Percentiles rank a stretch among this genome's conserved stretches.
Evolutionary conservation across 2,329 filamentous ascomycete species (phyloP).

Genomic region (Penicillium polonicum): DNA sequence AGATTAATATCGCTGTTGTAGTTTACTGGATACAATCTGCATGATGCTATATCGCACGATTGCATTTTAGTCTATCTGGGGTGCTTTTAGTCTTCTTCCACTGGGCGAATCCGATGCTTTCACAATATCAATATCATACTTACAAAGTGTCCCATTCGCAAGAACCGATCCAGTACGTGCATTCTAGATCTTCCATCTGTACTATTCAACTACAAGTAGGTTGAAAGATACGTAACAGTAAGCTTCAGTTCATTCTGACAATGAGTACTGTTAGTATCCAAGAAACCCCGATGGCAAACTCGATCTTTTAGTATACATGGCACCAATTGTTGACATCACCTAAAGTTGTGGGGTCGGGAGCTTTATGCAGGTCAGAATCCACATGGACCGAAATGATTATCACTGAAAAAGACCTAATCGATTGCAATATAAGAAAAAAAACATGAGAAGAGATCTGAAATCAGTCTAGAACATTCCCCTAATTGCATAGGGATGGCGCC

Average conservation of each 20-base stretch:
- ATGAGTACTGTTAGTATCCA: background rate
- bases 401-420: background rate
- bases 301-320: background rate
- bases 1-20: background rate
- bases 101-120: background rate
- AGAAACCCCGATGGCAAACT: background rate
- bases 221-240: background rate
- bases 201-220: background rate
- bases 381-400: background rate
- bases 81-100: background rate
- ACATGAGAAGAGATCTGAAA: background rate
- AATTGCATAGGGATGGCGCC: background rate
- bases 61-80: too few relatives aligned
- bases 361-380: constrained; percentile 8
- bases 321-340: background rate
- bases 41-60: background rate
- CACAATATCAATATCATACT: background rate
- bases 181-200: background rate
- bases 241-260: background rate
- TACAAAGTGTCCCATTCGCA: background rate
- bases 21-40: background rate
- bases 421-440: background rate
- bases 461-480: background rate
- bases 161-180: background rate
- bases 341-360: constrained; percentile 1